These are phyloP conservation scores for Diutina pseudorugosa DNA, from an alignment of 1,139 yeast species.

Conservation along the genomic window DNA sequence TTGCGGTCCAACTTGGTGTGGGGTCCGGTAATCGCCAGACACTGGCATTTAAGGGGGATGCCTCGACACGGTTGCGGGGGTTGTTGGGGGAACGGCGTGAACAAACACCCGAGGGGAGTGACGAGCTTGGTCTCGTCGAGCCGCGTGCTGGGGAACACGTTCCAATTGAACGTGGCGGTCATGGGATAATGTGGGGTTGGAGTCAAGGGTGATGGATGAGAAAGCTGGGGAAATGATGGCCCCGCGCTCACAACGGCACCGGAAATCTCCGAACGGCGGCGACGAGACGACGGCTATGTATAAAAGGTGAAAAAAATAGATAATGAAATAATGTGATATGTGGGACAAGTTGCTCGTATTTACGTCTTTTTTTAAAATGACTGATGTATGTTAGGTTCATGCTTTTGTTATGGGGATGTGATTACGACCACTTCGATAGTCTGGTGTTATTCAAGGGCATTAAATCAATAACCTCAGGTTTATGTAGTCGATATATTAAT, in stretches of 20 bases:
- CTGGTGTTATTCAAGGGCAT: no score
- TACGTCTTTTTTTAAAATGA: no score
- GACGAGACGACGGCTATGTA: no score
- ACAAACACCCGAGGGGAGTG: conserved; percentile 28
- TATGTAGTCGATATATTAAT: no score
- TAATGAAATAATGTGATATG: no score
- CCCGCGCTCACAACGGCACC: neutral
- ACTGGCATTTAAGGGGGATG: conserved; percentile 9
- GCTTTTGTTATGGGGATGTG: no score
- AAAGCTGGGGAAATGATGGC: neutral
- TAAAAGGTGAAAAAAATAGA: no score
- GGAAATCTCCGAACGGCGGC: no score
- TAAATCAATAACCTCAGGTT: no score
- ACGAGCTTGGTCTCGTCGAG: conserved; percentile 21
- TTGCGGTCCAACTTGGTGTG: conserved; percentile 18
- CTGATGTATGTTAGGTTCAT: no score
- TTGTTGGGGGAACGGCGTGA: conserved; percentile 16
- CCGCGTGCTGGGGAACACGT: conserved; percentile 33
- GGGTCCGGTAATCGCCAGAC: conserved; percentile 10
- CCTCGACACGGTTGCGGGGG: conserved; percentile 5
- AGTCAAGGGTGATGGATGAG: neutral
- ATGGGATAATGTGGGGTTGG: neutral
- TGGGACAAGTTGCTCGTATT: no score
- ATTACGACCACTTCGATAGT: no score
- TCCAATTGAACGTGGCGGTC: conserved; percentile 35